A percentile compares a stretch with the other conserved stretches of the same genome.
Evolutionary conservation across 2,329 filamentous ascomycete genomes (phyloP).

Genomic region (Chaetomium sp.): DNA sequence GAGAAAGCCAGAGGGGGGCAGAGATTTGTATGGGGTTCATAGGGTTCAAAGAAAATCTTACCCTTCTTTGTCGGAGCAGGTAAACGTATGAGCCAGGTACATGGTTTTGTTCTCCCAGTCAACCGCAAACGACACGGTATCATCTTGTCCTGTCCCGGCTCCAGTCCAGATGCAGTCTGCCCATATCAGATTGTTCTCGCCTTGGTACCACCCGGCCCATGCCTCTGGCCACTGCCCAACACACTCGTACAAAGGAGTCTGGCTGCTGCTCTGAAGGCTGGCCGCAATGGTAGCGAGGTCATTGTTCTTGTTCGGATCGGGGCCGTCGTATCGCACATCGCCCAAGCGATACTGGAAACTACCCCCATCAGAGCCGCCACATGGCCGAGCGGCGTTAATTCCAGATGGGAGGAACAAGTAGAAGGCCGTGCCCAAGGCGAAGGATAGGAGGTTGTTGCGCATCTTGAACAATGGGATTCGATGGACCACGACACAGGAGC

Average conservation of each 20-base stretch:
- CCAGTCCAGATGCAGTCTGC: conserved; percentile 44
- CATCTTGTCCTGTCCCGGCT: conserved; percentile 38
- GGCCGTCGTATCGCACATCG: conserved; percentile 40
- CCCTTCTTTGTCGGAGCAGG: conserved; percentile 38
- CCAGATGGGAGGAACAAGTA: conserved; percentile 21
- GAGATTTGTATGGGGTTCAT: too few species aligned
- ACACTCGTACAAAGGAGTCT: conserved; percentile 42
- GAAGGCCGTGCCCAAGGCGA: conserved; percentile 16
- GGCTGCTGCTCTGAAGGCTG: conserved; percentile 34
- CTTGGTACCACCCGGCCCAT: conserved; percentile 40
- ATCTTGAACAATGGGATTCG: conserved; percentile 24
- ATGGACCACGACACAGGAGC: neutral
- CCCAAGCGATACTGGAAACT: conserved; percentile 37
- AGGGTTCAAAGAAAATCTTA: conserved; percentile 5
- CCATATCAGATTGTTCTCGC: conserved; percentile 40
- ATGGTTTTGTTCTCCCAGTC: conserved; percentile 41
- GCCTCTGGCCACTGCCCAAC: conserved; percentile 41
- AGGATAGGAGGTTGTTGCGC: conserved; percentile 22
- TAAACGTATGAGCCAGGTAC: conserved; percentile 42
- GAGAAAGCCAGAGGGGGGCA: too few species aligned
- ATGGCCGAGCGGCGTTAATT: conserved; percentile 35
- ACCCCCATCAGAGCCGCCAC: conserved; percentile 24
- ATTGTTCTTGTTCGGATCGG: conserved; percentile 31
- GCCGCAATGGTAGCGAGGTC: conserved; percentile 37
- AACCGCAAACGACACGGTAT: conserved; percentile 40